Base-by-base conservation (phyloP, 331 rosid species). In the Quercus phellos region DNA sequence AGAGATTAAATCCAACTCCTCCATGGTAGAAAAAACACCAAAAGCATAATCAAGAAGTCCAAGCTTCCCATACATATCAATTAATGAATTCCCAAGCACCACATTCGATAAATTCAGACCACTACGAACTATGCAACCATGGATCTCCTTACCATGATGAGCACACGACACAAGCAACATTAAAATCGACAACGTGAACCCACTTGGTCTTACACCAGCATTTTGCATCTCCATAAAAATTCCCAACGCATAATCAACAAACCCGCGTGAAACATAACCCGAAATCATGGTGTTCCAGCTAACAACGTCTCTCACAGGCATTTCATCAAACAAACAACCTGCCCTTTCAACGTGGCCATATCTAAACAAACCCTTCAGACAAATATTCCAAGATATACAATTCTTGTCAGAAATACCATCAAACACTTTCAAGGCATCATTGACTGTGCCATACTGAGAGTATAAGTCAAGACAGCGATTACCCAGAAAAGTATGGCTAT, bases 211-310 rank as follows among this genome's bases (percentile, higher is more conserved):
- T 73, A 88, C 85, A 24, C 92, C 90, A 42, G 64, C 51, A 56
- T 74, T 77, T 81, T 89, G 89, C 98, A 94, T 92, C 55, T 85
- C 84, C 68, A 74, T 68, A 75, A 86, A 90, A 67, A 86, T 3
- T 50, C 35, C 78, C 82, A 87, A 72, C 12, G 94, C 90, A 68
- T 71, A 26, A 78, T 84, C 80, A 78, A 21, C 34, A 81, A 79
- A 82, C 35, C 97, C 92, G 69, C 59, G 38, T 3, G 84, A 86
- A 55, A 83, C 74, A 74, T 70, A 80, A 64, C 92, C 93, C 4
- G 90, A 91, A 75, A 94, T 86, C 90, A 89, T 80, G 7, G 93
- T 81, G 76, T 94, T 94, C 98, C 98, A 94, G 79, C 87, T 78
- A 75, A 94, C 94, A 2, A 87, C 94, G 68, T 94, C 94, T 79